Evolutionary conservation across 305 asterid genomes (phyloP).

Genomic region (Plantago lanceolata): DNA sequence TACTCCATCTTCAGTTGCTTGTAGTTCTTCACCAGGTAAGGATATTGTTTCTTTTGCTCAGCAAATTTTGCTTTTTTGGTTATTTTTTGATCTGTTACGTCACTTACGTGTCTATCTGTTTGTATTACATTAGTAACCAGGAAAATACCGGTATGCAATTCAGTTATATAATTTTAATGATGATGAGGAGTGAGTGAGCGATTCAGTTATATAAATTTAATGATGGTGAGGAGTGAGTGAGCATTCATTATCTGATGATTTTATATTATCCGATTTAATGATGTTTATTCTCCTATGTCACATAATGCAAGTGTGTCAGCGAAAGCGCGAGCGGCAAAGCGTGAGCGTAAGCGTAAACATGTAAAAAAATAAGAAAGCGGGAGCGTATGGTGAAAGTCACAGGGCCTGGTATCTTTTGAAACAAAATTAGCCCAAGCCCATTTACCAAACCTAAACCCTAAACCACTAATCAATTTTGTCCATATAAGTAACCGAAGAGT

Average conservation of each 20-base stretch:
- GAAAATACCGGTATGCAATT: neutral
- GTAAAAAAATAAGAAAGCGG: too few species aligned
- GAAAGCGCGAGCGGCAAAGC: too few species aligned
- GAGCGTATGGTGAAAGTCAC: too few species aligned
- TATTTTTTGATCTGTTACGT: slow-evolving; percentile 16
- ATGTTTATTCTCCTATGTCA: too few species aligned
- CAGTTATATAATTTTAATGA: neutral
- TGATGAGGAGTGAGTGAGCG: neutral
- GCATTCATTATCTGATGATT: neutral
- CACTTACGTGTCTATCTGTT: slow-evolving; percentile 9
- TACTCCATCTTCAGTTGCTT: slow-evolving; percentile 77
- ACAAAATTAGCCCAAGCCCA: too few species aligned
- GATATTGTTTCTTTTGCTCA: slow-evolving; percentile 5
- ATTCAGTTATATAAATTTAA: neutral
- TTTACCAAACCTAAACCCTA: too few species aligned
- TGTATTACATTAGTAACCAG: neutral
- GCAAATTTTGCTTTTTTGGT: neutral
- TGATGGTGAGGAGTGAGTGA: neutral
- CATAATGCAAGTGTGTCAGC: too few species aligned
- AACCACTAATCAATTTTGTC: too few species aligned
- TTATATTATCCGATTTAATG: neutral
- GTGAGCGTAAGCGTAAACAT: too few species aligned
- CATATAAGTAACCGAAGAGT: too few species aligned
- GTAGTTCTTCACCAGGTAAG: slow-evolving; percentile 90
- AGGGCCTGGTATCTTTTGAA: too few species aligned